Evolutionary conservation across 768 basidiomycete species (phyloP).

Genomic region (Pleurotus eryngii): DNA sequence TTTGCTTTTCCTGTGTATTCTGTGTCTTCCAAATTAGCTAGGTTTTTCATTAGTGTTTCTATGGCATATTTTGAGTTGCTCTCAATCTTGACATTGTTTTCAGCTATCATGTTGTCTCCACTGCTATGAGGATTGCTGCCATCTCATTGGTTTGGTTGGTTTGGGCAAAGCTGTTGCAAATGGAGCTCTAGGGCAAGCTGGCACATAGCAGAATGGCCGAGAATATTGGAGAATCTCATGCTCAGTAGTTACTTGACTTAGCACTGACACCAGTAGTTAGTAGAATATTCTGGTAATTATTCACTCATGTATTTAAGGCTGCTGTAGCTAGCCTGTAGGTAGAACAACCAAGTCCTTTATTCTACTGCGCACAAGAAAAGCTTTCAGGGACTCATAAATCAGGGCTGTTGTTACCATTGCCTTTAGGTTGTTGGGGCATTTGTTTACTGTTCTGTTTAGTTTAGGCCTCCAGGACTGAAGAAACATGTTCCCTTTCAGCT

Average conservation of each 20-base stretch:
- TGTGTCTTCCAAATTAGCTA: conserved; percentile 19
- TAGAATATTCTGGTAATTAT: too few species aligned
- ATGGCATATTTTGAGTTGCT: conserved; percentile 14
- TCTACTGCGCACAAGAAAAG: too few species aligned
- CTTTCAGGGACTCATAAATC: neutral
- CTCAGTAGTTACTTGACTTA: too few species aligned
- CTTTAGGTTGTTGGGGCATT: neutral
- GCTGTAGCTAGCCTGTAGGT: too few species aligned
- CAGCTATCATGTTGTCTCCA: neutral
- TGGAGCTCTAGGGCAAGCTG: too few species aligned
- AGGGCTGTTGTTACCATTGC: neutral
- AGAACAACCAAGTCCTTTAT: too few species aligned
- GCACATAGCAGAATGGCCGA: conserved; percentile 9
- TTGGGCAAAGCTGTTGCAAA: conserved; percentile 5
- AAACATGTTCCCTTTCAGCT: neutral
- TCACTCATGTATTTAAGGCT: too few species aligned
- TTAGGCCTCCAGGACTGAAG: neutral
- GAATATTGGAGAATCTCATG: too few species aligned
- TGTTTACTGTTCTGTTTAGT: neutral
- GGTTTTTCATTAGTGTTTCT: conserved; percentile 17
- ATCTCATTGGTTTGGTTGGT: conserved; percentile 20
- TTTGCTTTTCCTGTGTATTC: conserved; percentile 22
- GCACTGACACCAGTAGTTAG: too few species aligned
- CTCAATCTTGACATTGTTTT: neutral
- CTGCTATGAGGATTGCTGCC: conserved; percentile 1